Conservation (phyloP, 2,329 filamentous ascomycete genomes). For the Trichoderma sp. region DNA sequence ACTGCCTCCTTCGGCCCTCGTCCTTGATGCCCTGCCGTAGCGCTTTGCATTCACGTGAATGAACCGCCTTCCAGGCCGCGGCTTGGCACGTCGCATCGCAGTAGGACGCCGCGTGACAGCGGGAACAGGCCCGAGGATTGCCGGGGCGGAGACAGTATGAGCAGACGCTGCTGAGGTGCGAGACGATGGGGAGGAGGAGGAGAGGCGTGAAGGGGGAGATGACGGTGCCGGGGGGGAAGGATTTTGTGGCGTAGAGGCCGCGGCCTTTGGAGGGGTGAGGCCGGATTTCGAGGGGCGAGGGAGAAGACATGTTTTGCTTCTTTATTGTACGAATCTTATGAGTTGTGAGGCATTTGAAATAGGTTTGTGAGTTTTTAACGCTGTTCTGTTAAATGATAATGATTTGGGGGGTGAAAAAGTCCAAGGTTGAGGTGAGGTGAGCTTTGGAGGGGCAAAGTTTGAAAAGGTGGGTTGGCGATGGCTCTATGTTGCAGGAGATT, state of each 20-base stretch:
- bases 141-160: conserved; percentile 45
- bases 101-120: conserved; percentile 53
- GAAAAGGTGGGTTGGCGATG: conserved; percentile 1
- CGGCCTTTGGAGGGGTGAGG: conserved; percentile 41
- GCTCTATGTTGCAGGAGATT: not conserved
- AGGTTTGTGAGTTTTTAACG: not conserved
- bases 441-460: conserved; percentile 3
- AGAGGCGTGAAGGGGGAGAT: conserved; percentile 46
- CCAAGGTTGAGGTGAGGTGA: not conserved
- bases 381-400: not conserved
- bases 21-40: conserved; percentile 31
- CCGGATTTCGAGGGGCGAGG: conserved; percentile 26
- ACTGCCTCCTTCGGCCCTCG: conserved; percentile 25
- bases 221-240: conserved; percentile 44
- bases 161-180: conserved; percentile 44
- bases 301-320: not conserved
- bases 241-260: conserved; percentile 42
- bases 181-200: conserved; percentile 47
- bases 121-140: conserved; percentile 44
- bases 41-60: conserved; percentile 55
- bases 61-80: conserved; percentile 50
- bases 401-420: not conserved
- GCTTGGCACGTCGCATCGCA: conserved; percentile 54
- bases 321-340: not conserved
- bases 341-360: not conserved